These are phyloP conservation scores for Salix udensis DNA, from an alignment of 345 rosid species.

Conservation along the genomic window DNA sequence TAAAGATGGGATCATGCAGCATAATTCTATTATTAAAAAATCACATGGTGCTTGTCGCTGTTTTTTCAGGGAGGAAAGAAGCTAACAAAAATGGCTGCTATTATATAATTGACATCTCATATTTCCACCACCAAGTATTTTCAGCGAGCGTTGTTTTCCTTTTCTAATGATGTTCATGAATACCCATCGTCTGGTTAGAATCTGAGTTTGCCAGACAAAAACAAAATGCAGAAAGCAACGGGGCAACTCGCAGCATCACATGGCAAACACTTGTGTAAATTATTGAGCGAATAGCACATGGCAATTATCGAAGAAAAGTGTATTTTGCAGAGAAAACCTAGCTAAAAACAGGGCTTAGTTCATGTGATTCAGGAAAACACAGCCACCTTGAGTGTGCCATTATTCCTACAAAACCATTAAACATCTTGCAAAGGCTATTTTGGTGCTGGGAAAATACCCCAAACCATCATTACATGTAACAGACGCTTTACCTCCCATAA, in stretches of 20 bases:
- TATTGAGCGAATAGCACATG: conserved; percentile 12
- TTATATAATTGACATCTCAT: neutral
- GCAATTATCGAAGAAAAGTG: neutral
- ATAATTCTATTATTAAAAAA: neutral
- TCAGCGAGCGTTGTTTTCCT: neutral
- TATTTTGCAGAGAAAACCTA: neutral
- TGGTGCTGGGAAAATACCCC: neutral
- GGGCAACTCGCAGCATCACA: conserved; percentile 12
- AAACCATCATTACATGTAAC: neutral
- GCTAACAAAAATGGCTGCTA: neutral
- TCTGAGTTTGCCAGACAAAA: neutral
- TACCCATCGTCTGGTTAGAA: neutral
- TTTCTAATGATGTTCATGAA: neutral
- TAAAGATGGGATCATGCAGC: too few relatives aligned
- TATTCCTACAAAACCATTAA: neutral
- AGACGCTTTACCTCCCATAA: neutral
- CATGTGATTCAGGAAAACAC: neutral
- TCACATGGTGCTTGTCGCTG: neutral
- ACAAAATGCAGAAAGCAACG: conserved; percentile 6
- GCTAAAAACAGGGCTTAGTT: neutral
- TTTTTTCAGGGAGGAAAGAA: neutral
- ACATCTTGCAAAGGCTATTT: neutral
- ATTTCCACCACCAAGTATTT: neutral
- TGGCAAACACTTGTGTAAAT: neutral
- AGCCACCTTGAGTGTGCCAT: neutral